Conservation (phyloP, 768 basidiomycete species). For the Pilatotrama ljubarskyi region DNA sequence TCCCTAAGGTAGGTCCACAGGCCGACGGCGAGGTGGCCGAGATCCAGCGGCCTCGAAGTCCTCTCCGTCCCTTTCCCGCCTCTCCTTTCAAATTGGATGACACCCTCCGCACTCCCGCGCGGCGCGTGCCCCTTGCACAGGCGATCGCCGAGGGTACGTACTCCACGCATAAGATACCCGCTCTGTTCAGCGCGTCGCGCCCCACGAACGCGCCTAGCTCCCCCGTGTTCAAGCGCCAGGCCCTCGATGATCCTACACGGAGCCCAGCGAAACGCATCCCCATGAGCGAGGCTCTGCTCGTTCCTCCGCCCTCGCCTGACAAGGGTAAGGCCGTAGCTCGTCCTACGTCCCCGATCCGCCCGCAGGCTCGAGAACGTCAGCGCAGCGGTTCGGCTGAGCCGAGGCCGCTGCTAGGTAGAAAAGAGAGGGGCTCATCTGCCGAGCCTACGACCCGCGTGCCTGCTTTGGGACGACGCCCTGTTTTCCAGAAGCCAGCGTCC, state of each 20-base stretch:
- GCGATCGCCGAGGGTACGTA: constrained; percentile 51
- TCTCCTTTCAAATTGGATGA: constrained; percentile 43
- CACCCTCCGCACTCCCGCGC: constrained; percentile 57
- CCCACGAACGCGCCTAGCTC: constrained; percentile 6
- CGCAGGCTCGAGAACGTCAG: background rate
- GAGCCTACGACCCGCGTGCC: constrained; percentile 32
- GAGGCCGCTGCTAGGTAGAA: constrained; percentile 14
- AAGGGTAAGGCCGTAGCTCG: constrained; percentile 18
- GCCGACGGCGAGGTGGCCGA: background rate
- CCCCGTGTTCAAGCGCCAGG: constrained; percentile 45
- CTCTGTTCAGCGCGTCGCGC: constrained; percentile 28
- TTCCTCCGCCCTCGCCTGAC: constrained; percentile 17
- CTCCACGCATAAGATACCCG: constrained; percentile 48
- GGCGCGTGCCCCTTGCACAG: constrained; percentile 58
- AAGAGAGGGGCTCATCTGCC: constrained; percentile 36
- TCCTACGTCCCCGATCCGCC: constrained; percentile 14
- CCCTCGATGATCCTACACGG: constrained; percentile 38
- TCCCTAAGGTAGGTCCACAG: constrained; percentile 10
- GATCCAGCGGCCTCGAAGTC: constrained; percentile 34
- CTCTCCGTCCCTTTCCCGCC: constrained; percentile 24
- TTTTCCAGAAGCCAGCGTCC: constrained; percentile 19
- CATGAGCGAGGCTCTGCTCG: constrained; percentile 21
- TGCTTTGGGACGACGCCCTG: constrained; percentile 6
- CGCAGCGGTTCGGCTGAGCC: constrained; percentile 22
- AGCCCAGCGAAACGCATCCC: constrained; percentile 38